Base-by-base conservation (phyloP, 2,329 filamentous ascomycete genomes). In the Pseudopithomyces chartarum region DNA sequence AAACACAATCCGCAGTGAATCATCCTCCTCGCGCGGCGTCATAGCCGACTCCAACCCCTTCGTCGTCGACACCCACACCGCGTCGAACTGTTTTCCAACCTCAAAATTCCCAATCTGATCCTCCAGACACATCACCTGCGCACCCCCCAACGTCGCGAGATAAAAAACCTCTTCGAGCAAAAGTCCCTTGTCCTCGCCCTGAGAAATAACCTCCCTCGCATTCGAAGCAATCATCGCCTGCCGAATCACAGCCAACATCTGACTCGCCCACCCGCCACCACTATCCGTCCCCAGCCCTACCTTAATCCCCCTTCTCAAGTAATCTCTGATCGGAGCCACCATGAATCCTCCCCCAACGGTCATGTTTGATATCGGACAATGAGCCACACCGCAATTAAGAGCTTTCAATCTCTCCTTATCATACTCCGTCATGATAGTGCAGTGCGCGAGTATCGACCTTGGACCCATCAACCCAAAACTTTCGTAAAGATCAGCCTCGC, bases 201-300 rank as follows among this genome's bases (percentile, higher is more conserved):
- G 57, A 0, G 69, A 74, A 2, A 66, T 47, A 23, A 73, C 45
- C 39, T 76, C 68, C 13, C 69, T 67, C 17, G 77, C 75, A 52
- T 74, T 73, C 0, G 77, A 78, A 3, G 77, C 77, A 38, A 88
- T 81, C 54, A 88, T 79, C 0, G 86, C 83, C 60, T 85, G 82
- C 8, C 84, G 77, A 74, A 87, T 86, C 1, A 80, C 80, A 57
- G 85, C 81, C 1, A 87, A 75, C 65, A 89, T 87, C 10, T 81
- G 83, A 5, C 80, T 81, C 4, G 85, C 84, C 70, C 84, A 88
- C 0, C 87, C 86, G 29, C 85, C 87, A 2, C 86, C 85, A 42
- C 82, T 84, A 60, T 89, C 87, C 0, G 87, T 89, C 0, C 87
- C 87, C 0, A 90, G 73, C 0, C 87, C 87, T n/a, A 89, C 85